Base-by-base conservation (phyloP, 768 basidiomycete genomes). In the Suillus americanus region DNA sequence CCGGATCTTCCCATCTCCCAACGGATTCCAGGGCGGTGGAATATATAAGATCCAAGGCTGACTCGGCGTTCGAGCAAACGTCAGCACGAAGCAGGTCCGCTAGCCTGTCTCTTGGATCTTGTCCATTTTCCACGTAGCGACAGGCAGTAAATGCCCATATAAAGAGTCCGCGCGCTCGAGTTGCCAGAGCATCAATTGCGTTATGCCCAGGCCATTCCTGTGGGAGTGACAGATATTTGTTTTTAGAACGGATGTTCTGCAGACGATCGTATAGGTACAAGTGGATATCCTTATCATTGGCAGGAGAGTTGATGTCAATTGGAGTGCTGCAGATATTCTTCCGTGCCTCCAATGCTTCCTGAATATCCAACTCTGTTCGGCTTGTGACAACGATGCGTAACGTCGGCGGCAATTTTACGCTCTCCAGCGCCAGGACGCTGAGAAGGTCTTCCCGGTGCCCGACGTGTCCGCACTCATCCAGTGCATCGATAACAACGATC, bases 111-210 rank as follows among this genome's bases (percentile, higher is more conserved):
- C 70, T 69, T 9, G 75, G 75, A 43, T 76, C 69, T 61, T 76
- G 75, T 0, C 71, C 70, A 20, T 66, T 71, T 54, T 75, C 74
- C 61, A 76, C 64, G 25, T 77, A 77, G 25, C 67, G 69, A 65
- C 75, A 76, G 7, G 76, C 76, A 13, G 75, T 77, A 18, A 60
- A 69, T 12, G 76, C 76, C 75, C 75, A 76, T 46, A 77, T 67
- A 55, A 77, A 78, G 38, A 76, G 67, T 3, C 75, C 75, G 48
- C 71, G 77, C 13, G 75, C 74, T 23, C 75, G 75, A 14, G 71
- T 55, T 1, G 66, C 60, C 3, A 76, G 69, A 5, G 69, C 68
- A 5, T 67, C 63, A 1, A 62, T 66, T 56, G 59, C 61, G 3
- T 60, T 30, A 28, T 68, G 60, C 3, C 76, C 76, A 0, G 75